These are phyloP conservation scores for Naganishia albida DNA, from an alignment of 1,284 basidiomycete species.

Conservation along the genomic window DNA sequence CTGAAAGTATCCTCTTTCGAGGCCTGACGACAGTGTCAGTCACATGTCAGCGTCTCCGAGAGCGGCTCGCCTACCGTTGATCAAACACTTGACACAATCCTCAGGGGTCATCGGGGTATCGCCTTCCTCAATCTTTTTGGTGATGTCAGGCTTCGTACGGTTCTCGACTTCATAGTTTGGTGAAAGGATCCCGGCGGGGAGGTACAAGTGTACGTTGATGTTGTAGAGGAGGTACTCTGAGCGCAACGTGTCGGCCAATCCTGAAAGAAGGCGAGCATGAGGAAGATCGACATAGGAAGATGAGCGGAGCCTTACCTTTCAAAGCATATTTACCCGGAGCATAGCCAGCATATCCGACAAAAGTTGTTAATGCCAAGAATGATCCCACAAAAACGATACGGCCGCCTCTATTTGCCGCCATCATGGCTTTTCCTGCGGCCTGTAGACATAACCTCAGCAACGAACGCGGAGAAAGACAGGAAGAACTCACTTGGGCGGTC, in stretches of 20 bases:
- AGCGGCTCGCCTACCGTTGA: slow-evolving; percentile 60
- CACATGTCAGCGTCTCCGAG: not conserved
- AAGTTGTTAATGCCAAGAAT: slow-evolving; percentile 74
- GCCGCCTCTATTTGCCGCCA: slow-evolving; percentile 52
- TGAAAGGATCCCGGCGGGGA: slow-evolving; percentile 80
- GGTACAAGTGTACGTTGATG: slow-evolving; percentile 80
- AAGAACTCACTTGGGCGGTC: slow-evolving; percentile 65
- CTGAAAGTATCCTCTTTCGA: slow-evolving; percentile 71
- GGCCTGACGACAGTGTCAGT: slow-evolving; percentile 56
- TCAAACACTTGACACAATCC: slow-evolving; percentile 64
- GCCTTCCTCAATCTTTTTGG: slow-evolving; percentile 75
- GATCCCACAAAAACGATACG: slow-evolving; percentile 83
- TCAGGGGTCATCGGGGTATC: slow-evolving; percentile 71
- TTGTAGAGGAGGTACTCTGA: slow-evolving; percentile 74
- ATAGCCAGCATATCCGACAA: slow-evolving; percentile 84
- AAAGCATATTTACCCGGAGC: slow-evolving; percentile 87
- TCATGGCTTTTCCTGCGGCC: slow-evolving; percentile 13
- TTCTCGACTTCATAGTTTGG: slow-evolving; percentile 81
- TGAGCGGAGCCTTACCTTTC: slow-evolving; percentile 61
- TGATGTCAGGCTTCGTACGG: slow-evolving; percentile 76
- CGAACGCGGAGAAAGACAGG: not conserved
- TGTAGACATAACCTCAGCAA: not conserved
- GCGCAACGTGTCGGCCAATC: slow-evolving; percentile 80
- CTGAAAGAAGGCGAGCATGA: no score
- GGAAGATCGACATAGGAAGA: not conserved